These are phyloP conservation scores for Moesziomyces sp. DNA, from an alignment of 1,284 basidiomycete genomes.

Conservation along the genomic window DNA sequence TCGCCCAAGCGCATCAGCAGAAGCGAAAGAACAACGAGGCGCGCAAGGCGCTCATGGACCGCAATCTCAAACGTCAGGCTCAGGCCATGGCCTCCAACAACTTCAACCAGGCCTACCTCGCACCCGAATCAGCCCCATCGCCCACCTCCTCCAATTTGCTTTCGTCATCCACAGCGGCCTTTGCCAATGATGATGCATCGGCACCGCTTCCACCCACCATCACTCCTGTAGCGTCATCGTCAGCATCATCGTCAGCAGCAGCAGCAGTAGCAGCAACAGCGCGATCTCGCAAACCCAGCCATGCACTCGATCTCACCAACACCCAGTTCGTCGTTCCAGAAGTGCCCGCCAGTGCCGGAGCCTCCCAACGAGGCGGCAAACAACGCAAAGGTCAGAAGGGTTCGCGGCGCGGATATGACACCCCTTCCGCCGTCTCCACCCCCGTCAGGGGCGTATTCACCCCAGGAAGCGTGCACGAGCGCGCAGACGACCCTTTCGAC, in stretches of 20 bases:
- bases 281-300: conserved; percentile 48
- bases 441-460: conserved; percentile 35
- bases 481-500: conserved; percentile 44
- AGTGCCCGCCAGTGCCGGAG: conserved; percentile 38
- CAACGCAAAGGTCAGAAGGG: conserved; percentile 42
- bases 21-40: conserved; percentile 61
- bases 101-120: conserved; percentile 23
- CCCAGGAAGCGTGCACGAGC: conserved; percentile 37
- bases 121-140: conserved; percentile 18
- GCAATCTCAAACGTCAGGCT: conserved; percentile 42
- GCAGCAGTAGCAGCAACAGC: conserved; percentile 2
- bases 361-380: conserved; percentile 17
- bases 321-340: conserved; percentile 51
- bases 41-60: conserved; percentile 54
- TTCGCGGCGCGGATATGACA: conserved; percentile 35
- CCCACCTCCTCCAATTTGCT: conserved; percentile 18
- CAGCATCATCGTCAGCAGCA: not conserved
- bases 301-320: conserved; percentile 49
- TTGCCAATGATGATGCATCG: conserved; percentile 2
- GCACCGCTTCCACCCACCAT: not conserved
- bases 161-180: conserved; percentile 1
- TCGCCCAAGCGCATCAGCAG: conserved; percentile 60
- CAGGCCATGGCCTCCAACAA: conserved; percentile 30
- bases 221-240: conserved; percentile 2
- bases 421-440: conserved; percentile 22